Base-by-base conservation (phyloP, 169 alveolate genomes). In the Sarcocystis neurona region DNA sequence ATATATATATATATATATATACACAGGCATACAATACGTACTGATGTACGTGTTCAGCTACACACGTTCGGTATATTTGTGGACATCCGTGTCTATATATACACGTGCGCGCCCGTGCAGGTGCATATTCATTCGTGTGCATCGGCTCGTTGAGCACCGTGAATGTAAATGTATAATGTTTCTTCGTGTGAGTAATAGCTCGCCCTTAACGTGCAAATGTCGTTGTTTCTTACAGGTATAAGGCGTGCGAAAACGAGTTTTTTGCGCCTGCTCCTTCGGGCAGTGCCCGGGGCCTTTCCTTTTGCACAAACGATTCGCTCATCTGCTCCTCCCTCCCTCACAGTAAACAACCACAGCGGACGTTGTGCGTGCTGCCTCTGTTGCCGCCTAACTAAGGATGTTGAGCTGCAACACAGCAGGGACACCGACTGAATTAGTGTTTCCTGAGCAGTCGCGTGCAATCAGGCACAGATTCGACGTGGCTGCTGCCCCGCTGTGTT, bases 181-280 rank as follows among this genome's bases (percentile, higher is more conserved):
- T 15, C 23, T 23, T 15, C 12, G 12, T 12, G 66, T 15, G 66
- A 53, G 23, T 53, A 53, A 53, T 23, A 15, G 23, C 30, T 12
- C 66, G 66, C 66, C 23, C 12, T 12, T 53, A 53, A 53, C 12
- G 66, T 15, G 23, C 12, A 53, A 53, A 53, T 53, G 66, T 23
- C 23, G 23, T 27, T 4, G 10, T 72, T 72, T 32, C 37, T 1
- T 32, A 1, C 39, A 72, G 82, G 82, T 72, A 37, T 18, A 3
- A 27, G 0, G 82, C 82, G 18, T 72, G 82, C 41, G 32, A 18
- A 12, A 27, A 72, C 53, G 56, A 72, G 34, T 72, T 39, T 56
- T 72, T 72, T 32, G 82, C 82, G 39, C 82, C 82, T 10, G 82
- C 82, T 5, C 82, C 82, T 27, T 72, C 82, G 32, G 82, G 82